Evolutionary conservation across 2,329 filamentous ascomycete genomes (phyloP).

Genomic region (Botrytis tulipae): DNA sequence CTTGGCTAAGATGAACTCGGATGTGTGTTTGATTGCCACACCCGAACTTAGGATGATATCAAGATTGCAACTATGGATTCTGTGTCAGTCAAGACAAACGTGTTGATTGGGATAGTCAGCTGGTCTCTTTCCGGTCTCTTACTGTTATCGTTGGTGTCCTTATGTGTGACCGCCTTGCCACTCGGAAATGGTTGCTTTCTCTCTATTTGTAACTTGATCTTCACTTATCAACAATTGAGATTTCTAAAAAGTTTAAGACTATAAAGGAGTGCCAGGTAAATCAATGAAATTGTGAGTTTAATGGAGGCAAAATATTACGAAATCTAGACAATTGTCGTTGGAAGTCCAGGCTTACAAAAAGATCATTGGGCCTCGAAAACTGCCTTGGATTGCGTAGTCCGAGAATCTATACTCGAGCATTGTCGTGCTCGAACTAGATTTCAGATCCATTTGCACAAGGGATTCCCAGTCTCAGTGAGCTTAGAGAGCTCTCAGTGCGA

Average conservation of each 20-base stretch:
- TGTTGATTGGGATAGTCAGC: not conserved
- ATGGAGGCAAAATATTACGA: too few species aligned
- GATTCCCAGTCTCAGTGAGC: not conserved
- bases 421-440: not conserved
- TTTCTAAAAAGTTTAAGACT: too few species aligned
- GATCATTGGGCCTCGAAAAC: not conserved
- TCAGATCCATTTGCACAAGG: not conserved
- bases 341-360: not conserved
- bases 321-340: not conserved
- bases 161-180: not conserved
- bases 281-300: too few species aligned
- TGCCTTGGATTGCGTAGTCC: not conserved
- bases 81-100: not conserved
- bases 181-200: not conserved
- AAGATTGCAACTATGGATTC: not conserved
- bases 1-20: not conserved
- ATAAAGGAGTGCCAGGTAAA: too few species aligned
- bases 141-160: not conserved
- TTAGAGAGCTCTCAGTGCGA: not conserved
- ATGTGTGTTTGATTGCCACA: not conserved
- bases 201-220: not conserved
- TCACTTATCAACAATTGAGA: not conserved
- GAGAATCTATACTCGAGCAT: accelerated
- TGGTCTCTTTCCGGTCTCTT: not conserved
- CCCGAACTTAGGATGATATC: not conserved